Base-by-base conservation (phyloP, 768 basidiomycete genomes). In the Tricholoma furcatifolium region DNA sequence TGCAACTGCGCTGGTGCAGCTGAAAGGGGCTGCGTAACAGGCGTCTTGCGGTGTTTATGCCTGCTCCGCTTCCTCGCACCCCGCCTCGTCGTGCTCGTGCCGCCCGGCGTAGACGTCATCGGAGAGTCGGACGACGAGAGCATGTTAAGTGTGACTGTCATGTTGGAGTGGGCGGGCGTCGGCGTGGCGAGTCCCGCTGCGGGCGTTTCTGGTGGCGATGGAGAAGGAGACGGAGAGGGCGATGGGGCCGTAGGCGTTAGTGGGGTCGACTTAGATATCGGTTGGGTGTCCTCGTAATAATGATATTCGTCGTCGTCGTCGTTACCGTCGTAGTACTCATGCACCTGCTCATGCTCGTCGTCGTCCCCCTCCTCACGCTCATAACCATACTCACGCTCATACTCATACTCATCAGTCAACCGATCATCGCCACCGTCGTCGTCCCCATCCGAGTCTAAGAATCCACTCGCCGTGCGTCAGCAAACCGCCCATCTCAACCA, bases 161-260 rank as follows among this genome's bases (percentile, higher is more conserved):
- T 5, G 36, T 11, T 3, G 14, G 36, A 3, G 10, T 11, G 4
- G 36, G 36, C 3, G 11, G 36, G 18, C 12, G 18, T 62, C 57
- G 38, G 73, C 63, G 44, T 71, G 74, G 31, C 80, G 70, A 41
- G 61, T 7, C 32, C 9, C 18, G 30, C 32, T 17, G 50, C 23
- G 11, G 44, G 38, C 4, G 48, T 10, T 41, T 20, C 12, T 23
- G 35, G 48, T 45, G 17, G 39, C 7, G 39, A 20, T 20, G 17
- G 40, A 30, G 32, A 35, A 43, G n/a, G 27, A 6, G 43, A 4
- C 9, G 49, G 18, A 7, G 39, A 47, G 20, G 38, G 17, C 23
- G 50, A 47, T 14, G 30, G 51, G 48, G 8, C 47, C 34, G 8
- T n/a, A n/a, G 62, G 60, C 2, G 62, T 55, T 17, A 53, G 38